Conservation (phyloP, 805 yeast species). For the Saccharomycopsis schoenii region DNA sequence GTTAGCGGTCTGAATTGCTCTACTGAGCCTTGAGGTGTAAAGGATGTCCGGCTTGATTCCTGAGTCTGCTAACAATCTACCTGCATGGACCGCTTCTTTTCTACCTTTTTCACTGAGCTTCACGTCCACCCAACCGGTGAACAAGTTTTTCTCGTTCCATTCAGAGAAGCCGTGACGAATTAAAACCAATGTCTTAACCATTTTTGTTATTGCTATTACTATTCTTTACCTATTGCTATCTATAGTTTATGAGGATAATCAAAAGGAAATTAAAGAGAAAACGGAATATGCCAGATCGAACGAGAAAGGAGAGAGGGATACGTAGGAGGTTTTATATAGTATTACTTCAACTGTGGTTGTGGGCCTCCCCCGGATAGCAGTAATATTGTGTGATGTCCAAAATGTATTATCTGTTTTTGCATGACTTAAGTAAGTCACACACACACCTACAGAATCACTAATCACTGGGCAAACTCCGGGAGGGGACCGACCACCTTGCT, state of each 20-base stretch:
- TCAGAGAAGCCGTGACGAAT: conserved; percentile 99
- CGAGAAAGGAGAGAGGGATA: neutral
- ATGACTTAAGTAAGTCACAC: too few relatives aligned
- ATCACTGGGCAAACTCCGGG: too few relatives aligned
- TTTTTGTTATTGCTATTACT: neutral
- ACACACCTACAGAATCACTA: too few relatives aligned
- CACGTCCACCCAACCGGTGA: conserved; percentile 99
- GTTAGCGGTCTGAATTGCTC: conserved; percentile 97
- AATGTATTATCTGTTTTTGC: too few relatives aligned
- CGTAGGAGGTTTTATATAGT: too few relatives aligned
- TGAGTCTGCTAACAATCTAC: conserved; percentile 81
- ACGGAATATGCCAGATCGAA: too few relatives aligned
- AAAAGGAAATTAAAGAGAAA: neutral
- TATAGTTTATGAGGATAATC: neutral
- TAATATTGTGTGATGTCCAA: too few relatives aligned
- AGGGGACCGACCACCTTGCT: too few relatives aligned
- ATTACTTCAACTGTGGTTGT: too few relatives aligned
- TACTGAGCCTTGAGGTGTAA: conserved; percentile 82
- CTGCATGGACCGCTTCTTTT: conserved; percentile 89
- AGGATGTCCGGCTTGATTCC: conserved; percentile 78
- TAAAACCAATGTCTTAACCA: conserved; percentile 56
- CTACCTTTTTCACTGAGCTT: conserved; percentile 73
- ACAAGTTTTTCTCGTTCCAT: conserved; percentile 96
- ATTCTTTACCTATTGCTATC: too few relatives aligned
- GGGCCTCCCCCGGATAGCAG: too few relatives aligned